Evolutionary conservation across 768 basidiomycete genomes (phyloP).

Genomic region (Obba rivulosa): DNA sequence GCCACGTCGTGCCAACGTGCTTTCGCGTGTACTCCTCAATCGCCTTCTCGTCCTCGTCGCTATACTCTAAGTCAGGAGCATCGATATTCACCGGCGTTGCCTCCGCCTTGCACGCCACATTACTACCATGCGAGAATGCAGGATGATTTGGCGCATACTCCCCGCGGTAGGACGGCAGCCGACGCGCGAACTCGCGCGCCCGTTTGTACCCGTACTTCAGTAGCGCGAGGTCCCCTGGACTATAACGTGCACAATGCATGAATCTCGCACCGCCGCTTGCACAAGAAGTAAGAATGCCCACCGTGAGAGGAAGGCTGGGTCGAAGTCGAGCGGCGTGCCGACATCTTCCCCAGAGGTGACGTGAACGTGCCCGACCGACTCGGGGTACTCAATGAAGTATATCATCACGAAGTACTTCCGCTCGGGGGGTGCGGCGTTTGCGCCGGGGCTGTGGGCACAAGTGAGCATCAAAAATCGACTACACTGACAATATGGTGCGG

Average conservation of each 20-base stretch:
- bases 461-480: no score
- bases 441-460: slow-evolving; percentile 10
- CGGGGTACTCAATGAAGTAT: slow-evolving; percentile 13
- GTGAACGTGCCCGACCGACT: slow-evolving; percentile 19
- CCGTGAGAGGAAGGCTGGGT: slow-evolving; percentile 18
- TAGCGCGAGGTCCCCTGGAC: slow-evolving; percentile 28
- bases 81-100: no score
- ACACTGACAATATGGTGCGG: background rate
- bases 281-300: background rate
- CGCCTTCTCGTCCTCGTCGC: slow-evolving; percentile 29
- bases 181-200: slow-evolving; percentile 45
- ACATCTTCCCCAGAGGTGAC: slow-evolving; percentile 16
- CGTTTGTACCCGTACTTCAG: slow-evolving; percentile 52
- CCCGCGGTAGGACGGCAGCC: slow-evolving; percentile 41
- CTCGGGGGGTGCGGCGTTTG: slow-evolving; percentile 9
- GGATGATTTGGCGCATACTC: slow-evolving; percentile 25
- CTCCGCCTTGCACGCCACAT: no score
- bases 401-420: slow-evolving; percentile 17
- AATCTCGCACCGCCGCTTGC: no score
- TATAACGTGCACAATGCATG: no score
- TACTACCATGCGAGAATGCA: no score
- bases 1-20: no score
- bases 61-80: slow-evolving; percentile 27
- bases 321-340: slow-evolving; percentile 17
- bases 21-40: slow-evolving; percentile 24